Evolutionary conservation across 2,329 filamentous ascomycete species (phyloP).

Genomic region (Raffaelea arxii): DNA sequence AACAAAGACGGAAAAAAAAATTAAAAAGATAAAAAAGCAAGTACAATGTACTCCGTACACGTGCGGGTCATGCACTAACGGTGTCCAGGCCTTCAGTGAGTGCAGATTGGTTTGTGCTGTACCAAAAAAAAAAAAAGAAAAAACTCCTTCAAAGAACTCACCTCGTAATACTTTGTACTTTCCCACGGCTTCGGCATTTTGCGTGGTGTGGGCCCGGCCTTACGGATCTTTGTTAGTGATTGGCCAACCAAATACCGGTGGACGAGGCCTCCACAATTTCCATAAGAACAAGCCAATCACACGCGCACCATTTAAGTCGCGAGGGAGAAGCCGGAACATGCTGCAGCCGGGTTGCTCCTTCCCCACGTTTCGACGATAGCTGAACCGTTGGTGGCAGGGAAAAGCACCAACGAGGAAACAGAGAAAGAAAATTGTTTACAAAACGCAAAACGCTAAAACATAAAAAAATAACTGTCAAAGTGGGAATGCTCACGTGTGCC

Average conservation of each 20-base stretch:
- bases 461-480: background rate
- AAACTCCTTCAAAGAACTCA: no score
- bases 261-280: background rate
- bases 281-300: background rate
- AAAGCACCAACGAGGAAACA: no score
- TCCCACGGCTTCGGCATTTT: no score
- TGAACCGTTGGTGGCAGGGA: no score
- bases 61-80: background rate
- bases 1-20: background rate
- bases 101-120: background rate
- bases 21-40: background rate
- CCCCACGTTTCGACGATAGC: slow-evolving; percentile 3
- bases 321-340: slow-evolving; percentile 14
- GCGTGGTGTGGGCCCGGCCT: background rate
- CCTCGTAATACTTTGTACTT: no score
- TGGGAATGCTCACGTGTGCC: no score
- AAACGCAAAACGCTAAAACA: background rate
- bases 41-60: background rate
- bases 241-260: background rate
- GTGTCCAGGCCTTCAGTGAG: background rate
- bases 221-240: background rate
- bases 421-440: background rate
- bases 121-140: no score
- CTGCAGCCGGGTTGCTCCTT: slow-evolving; percentile 4
- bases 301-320: background rate